Percentiles rank a stretch among this genome's conserved stretches.
Conservation (phyloP, 139 green algal species). For the Tetraselmis striata region DNA sequence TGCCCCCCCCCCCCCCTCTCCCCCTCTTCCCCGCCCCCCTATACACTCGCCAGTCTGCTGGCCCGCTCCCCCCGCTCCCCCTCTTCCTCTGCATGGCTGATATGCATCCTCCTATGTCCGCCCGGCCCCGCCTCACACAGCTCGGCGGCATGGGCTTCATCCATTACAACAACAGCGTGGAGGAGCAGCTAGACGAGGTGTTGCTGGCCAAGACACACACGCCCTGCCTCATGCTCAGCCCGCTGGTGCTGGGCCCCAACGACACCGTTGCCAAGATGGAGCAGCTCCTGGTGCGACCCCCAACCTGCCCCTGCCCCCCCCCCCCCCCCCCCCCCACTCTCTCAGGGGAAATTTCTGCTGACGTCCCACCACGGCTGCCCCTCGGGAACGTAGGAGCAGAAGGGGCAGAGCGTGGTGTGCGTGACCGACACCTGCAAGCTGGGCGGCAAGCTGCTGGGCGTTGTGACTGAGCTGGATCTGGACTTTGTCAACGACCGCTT, state of each 20-base stretch:
- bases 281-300: slow-evolving; percentile 27
- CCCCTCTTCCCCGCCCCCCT: too few relatives aligned
- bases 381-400: background rate
- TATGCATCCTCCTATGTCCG: background rate
- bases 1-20: background rate
- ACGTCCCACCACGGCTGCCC: too few relatives aligned
- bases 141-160: slow-evolving; percentile 92
- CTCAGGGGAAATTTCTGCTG: too few relatives aligned
- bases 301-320: too few relatives aligned
- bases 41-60: too few relatives aligned
- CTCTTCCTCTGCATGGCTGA: too few relatives aligned
- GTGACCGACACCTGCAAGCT: slow-evolving; percentile 78
- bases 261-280: slow-evolving; percentile 57
- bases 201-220: slow-evolving; percentile 63
- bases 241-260: slow-evolving; percentile 37
- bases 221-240: slow-evolving; percentile 60
- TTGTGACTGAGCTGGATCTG: slow-evolving; percentile 73
- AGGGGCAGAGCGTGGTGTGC: slow-evolving; percentile 30
- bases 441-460: slow-evolving; percentile 74
- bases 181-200: slow-evolving; percentile 82
- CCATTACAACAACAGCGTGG: slow-evolving; percentile 94
- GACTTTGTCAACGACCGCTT: slow-evolving; percentile 73
- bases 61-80: too few relatives aligned
- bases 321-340: too few relatives aligned
- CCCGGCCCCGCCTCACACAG: slow-evolving; percentile 22